Base-by-base conservation (phyloP, 2,329 filamentous ascomycete species). In the Neopestalotiopsis sp. region DNA sequence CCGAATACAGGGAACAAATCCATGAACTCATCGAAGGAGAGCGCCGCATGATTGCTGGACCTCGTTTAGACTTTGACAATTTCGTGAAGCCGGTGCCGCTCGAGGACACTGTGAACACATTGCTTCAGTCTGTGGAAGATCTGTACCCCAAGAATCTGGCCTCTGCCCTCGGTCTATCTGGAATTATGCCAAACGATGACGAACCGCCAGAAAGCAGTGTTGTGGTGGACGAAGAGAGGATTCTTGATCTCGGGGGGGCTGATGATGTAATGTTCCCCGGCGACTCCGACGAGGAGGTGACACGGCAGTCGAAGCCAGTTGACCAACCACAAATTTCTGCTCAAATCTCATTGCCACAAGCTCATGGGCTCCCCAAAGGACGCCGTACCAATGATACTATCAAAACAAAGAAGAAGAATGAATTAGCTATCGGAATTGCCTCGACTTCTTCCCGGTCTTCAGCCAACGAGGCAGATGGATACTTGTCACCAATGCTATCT, bases 121-220 rank as follows among this genome's bases (percentile, higher is more conserved):
- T 90, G 1, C 80, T 97, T 53, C 89, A 97, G 75, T 95, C 95
- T 66, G 91, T 98, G 0, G 92, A 95, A 77, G 95, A 98, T 76
- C 84, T 99, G 17, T 97, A 92, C 77, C 92, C 93, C 0, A 86
- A 88, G 24, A 92, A 89, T 62, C 79, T 94, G 28, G 77, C 81
- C 17, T 81, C 82, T n/a, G 81, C 79, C 3, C 76, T 89, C 4
- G 85, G 84, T 0, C 70, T 84, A 10, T 72, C 81, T 5, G 77
- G 77, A 2, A 75, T 76, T 10, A 68, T 74, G 7, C 66, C 73
- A 5, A 74, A 74, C 5, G 70, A 74, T 0, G 79, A 82, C 63
- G 69, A 74, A 4, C 72, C 78, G 20, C 80, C 79, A 1, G 59
- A 77, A 7, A 83, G 80, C 70, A 87, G 83, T 70, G 84, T 91